These are phyloP conservation scores for Candida succiphila DNA, from an alignment of 805 yeast genomes.

Conservation along the genomic window DNA sequence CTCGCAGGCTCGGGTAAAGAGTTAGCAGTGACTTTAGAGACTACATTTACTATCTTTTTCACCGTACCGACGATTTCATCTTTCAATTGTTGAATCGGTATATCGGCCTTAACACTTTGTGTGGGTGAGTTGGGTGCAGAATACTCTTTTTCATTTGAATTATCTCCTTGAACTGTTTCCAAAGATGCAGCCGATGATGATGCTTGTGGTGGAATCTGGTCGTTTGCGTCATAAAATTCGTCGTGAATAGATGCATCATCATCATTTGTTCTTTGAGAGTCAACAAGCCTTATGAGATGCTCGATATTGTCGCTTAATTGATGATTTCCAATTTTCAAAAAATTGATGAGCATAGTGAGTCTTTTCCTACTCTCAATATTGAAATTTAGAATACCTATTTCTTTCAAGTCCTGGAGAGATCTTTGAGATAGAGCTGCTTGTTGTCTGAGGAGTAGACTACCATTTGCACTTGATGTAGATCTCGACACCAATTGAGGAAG, in stretches of 20 bases:
- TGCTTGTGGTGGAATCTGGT: conserved; percentile 2
- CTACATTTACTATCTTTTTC: conserved; percentile 75
- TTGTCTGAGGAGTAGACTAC: conserved; percentile 11
- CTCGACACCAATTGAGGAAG: neutral
- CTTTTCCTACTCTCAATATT: conserved; percentile 64
- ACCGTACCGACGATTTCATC: conserved; percentile 83
- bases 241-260: conserved; percentile 1
- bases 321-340: conserved; percentile 71
- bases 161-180: conserved; percentile 6
- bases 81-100: conserved; percentile 40
- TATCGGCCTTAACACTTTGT: no score
- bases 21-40: conserved; percentile 75
- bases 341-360: conserved; percentile 67
- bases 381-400: conserved; percentile 22
- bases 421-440: conserved; percentile 20
- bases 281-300: conserved; percentile 29
- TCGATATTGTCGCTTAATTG: conserved; percentile 61
- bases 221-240: conserved; percentile 5
- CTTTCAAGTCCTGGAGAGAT: conserved; percentile 23
- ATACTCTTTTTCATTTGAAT: neutral
- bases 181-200: conserved; percentile 11
- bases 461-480: neutral
- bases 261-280: conserved; percentile 9
- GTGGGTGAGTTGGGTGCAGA: no score
- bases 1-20: conserved; percentile 73